Base-by-base conservation (phyloP, 768 basidiomycete genomes). In the Amanita subjunquillea region DNA sequence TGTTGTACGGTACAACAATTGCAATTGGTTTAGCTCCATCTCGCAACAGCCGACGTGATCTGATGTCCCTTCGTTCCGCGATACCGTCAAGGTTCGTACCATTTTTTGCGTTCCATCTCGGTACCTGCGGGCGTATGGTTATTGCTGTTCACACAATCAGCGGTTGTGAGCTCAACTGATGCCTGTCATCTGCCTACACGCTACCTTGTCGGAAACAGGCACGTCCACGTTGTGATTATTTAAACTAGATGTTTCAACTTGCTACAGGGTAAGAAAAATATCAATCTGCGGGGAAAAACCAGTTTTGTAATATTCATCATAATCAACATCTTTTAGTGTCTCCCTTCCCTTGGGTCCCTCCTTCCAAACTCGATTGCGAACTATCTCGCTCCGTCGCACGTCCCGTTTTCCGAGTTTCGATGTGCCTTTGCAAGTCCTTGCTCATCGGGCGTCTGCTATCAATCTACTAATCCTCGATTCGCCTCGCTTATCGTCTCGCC, bases 1-100 rank as follows among this genome's bases (percentile, higher is more conserved):
- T 36, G 46, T 53, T 47, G 51, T 41, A 40, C 22, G 7, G 45
- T 41, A 38, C 54, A 48, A 42, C 46, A 41, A 48, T 48, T 37
- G 54, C 54, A 49, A 48, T 43, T 40, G 39, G 47, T 50, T 17
- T 39, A 38, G 32, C 37, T 29, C 15, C 34, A 37, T 48, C 30
- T 37, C 34, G 20, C 47, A 17, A 46, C 29, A 36, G 32, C 30
- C 17, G 47, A 36, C 9, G 10, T 48, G 32, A 50, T 50, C 20
- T 23, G 20, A 39, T 40, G 38, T 36, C 10, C 47, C 32, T 36
- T 48, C 10, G 1, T 30, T 30, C 30, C 32, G 3, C 34, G 34
- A 34, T 37, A 23, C 6, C 34, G 32, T 20, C 47, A 30, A 17
- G 44, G 29, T 46, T 46, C 17, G 29, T 46, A 3, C n/a, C 27